Evolutionary conservation across 768 basidiomycete genomes (phyloP), one percentile per base, ranked within the genome.

Genomic region (Trametes cingulata): DNA sequence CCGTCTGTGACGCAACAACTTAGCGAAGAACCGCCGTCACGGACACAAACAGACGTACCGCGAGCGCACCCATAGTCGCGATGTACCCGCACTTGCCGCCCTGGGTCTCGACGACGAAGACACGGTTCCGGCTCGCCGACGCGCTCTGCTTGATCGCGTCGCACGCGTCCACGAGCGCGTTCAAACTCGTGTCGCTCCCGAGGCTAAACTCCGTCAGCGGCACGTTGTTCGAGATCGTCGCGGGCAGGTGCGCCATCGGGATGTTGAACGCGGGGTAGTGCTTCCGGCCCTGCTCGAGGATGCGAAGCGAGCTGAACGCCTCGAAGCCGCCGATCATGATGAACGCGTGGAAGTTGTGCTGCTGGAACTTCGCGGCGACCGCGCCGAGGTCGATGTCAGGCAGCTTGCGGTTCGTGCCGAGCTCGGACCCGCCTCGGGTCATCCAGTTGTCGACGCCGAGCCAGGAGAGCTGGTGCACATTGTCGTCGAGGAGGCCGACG

Each of bases 141-240:
- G 97, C 97, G 69, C 93, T 95, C 80, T 99, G 97, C 77, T 95
- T 97, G 77, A 99, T 98, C 41, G 95, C 88, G 75, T 99, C 97
- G 71, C 96, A 98, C 6, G 97, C 97, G 61, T 95, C 93, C 53
- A 98, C 95, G 29, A 99, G 80, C 2, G 95, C 95, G 73, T 98
- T 99, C 80, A 99, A 78, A 73, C 91, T 92, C n/a, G 97, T 99
- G 71, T 99, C 97, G 67, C 88, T 90, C 46, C 97, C 97, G 60
- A 99, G 76, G 72, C 93, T 95, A 75, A 91, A 93, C 72, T 98
- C 95, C 49, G 96, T 98, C 80, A 98, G 74, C 2, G 97, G 97
- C 13, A 99, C 97, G 67, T 99, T 99, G 77, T 99, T 99, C 66
- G 92, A 95, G 71, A 99, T 90, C 49, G 95, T 97, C 39, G 96